Evolutionary conservation across 768 basidiomycete species (phyloP).

Genomic region (Panaeolus papilionaceus): DNA sequence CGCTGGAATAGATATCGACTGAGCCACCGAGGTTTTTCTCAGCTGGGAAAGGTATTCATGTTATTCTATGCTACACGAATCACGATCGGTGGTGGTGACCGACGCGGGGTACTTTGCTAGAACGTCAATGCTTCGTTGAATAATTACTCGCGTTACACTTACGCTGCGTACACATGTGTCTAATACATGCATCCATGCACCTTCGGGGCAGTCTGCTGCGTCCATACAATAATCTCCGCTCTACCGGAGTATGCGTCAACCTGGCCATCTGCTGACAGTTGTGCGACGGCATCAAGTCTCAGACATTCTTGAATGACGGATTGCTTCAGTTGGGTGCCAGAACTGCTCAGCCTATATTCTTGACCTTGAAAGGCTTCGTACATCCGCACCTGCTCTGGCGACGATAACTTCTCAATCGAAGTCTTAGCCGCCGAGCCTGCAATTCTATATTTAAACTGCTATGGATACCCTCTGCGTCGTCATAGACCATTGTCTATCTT

Average conservation of each 20-base stretch:
- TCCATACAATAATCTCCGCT: not conserved
- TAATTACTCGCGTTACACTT: not conserved
- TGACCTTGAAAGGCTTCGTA: not conserved
- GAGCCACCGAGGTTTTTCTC: not conserved
- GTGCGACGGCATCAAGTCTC: not conserved
- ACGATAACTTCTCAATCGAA: not conserved
- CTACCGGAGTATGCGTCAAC: not conserved
- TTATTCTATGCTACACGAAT: not conserved
- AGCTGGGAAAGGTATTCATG: not conserved
- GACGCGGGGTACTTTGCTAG: not conserved
- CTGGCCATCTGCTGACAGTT: not conserved
- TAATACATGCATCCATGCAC: not conserved
- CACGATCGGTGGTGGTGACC: not conserved
- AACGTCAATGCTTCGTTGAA: not conserved
- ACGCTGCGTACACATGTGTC: not conserved
- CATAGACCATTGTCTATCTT: not conserved
- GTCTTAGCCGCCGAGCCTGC: not conserved
- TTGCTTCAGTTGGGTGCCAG: not conserved
- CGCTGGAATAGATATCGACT: not conserved
- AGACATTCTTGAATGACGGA: slow-evolving; percentile 2
- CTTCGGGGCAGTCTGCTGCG: not conserved
- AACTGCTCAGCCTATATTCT: not conserved
- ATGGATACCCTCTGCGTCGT: not conserved
- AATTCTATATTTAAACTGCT: slow-evolving; percentile 7
- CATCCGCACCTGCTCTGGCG: not conserved